A percentile compares a stretch with the other conserved stretches of the same genome.
Evolutionary conservation across 305 asterid species (phyloP).

Genomic region (Fraxinus angustifolia): DNA sequence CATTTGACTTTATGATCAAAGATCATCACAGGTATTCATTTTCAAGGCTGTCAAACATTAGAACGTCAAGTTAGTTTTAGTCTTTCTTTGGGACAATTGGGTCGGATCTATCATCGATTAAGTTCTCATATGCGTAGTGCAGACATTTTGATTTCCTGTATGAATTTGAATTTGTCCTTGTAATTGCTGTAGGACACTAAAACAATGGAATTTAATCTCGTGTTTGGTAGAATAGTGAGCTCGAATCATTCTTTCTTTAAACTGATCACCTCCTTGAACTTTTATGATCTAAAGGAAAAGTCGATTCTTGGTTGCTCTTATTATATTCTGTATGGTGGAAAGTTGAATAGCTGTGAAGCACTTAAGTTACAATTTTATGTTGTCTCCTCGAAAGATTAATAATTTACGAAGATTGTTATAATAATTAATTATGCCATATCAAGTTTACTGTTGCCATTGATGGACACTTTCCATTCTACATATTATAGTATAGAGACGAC

Average conservation of each 20-base stretch:
- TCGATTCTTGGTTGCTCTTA: neutral
- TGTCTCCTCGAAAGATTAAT: slow-evolving; percentile 5
- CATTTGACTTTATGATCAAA: neutral
- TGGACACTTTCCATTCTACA: slow-evolving; percentile 1
- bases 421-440: neutral
- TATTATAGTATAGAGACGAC: neutral
- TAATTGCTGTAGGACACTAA: neutral
- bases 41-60: neutral
- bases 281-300: neutral
- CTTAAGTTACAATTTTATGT: neutral
- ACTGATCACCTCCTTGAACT: neutral
- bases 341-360: neutral
- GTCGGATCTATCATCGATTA: neutral
- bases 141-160: neutral
- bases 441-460: neutral
- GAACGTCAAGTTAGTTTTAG: neutral
- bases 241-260: neutral
- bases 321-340: neutral
- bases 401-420: neutral
- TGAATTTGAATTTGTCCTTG: neutral
- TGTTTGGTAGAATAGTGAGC: neutral
- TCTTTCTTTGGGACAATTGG: neutral
- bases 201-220: neutral
- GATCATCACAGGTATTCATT: neutral
- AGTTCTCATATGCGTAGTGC: neutral